Conservation (phyloP, 306 rosid genomes). For the Dalbergia cultrata region DNA sequence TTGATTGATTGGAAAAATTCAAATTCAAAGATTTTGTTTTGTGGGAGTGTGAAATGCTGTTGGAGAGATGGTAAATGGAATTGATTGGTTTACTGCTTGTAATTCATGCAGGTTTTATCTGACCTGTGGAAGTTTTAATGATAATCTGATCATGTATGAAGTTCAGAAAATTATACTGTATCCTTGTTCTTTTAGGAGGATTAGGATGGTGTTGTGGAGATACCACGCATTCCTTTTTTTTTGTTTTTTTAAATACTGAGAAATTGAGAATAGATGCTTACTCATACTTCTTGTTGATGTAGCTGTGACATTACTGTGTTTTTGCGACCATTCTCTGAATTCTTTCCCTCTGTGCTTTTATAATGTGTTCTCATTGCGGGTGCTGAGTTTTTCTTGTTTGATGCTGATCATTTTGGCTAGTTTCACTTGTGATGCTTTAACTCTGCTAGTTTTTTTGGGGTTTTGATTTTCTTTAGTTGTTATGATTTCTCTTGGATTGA, state of each 20-base stretch:
- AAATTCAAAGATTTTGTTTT: slow-evolving; percentile 19
- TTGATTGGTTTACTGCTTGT: slow-evolving; percentile 14
- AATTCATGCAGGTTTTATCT: slow-evolving; percentile 6
- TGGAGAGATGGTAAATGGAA: not conserved
- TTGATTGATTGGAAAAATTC: not conserved
- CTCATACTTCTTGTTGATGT: not conserved
- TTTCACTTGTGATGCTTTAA: slow-evolving; percentile 19
- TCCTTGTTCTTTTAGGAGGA: not conserved
- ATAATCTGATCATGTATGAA: not conserved
- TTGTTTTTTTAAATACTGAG: not conserved
- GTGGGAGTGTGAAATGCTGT: slow-evolving; percentile 39
- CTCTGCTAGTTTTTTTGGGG: not conserved
- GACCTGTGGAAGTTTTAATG: not conserved
- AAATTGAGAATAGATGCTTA: slow-evolving; percentile 6
- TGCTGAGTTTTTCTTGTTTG: slow-evolving; percentile 1
- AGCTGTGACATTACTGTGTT: not conserved
- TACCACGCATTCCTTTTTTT: not conserved
- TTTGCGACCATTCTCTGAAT: not conserved
- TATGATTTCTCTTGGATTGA: slow-evolving; percentile 7
- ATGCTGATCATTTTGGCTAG: not conserved
- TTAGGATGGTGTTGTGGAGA: slow-evolving; percentile 14
- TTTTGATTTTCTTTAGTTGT: not conserved
- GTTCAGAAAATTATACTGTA: no score
- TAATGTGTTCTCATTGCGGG: not conserved
- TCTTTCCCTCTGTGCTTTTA: not conserved